Conservation (phyloP, 148 eudicot species). For the Rhododendron williamsianum region DNA sequence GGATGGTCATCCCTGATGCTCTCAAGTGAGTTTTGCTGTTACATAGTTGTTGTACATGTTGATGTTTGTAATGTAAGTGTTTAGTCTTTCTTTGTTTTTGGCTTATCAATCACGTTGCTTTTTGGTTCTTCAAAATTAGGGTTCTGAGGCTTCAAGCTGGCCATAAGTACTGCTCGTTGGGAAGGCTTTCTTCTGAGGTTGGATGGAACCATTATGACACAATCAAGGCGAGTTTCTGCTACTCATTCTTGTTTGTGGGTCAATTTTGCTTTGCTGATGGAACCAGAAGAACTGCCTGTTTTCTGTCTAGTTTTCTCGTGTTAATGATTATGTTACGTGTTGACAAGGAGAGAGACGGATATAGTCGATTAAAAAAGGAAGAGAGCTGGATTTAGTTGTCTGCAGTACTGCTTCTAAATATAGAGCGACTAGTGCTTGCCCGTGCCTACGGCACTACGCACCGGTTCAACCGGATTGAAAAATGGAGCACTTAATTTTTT, state of each 20-base stretch:
- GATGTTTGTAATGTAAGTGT: not conserved
- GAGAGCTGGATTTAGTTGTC: not conserved
- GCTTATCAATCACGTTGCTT: not conserved
- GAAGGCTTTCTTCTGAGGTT: conserved; percentile 61
- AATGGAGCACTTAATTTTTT: too few species aligned
- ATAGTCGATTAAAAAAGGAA: too few species aligned
- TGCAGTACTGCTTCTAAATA: not conserved
- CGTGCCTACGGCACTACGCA: too few species aligned
- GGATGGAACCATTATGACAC: conserved; percentile 80
- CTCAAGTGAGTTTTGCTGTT: conserved; percentile 42
- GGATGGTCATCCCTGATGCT: conserved; percentile 86
- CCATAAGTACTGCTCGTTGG: conserved; percentile 69
- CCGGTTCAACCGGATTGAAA: too few species aligned
- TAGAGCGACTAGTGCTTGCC: too few species aligned
- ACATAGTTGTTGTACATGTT: too few species aligned
- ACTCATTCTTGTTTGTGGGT: not conserved
- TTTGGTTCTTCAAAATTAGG: conserved; percentile 21
- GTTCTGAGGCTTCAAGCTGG: conserved; percentile 77
- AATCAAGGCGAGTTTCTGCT: conserved; percentile 40
- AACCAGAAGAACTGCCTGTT: not conserved
- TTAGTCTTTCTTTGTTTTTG: not conserved
- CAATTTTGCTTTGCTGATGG: not conserved
- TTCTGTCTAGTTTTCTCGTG: not conserved
- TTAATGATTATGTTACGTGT: not conserved
- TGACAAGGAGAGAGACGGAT: not conserved